These are phyloP conservation scores for Rhodotorula sp. DNA, from an alignment of 1,284 basidiomycete species.

Conservation along the genomic window DNA sequence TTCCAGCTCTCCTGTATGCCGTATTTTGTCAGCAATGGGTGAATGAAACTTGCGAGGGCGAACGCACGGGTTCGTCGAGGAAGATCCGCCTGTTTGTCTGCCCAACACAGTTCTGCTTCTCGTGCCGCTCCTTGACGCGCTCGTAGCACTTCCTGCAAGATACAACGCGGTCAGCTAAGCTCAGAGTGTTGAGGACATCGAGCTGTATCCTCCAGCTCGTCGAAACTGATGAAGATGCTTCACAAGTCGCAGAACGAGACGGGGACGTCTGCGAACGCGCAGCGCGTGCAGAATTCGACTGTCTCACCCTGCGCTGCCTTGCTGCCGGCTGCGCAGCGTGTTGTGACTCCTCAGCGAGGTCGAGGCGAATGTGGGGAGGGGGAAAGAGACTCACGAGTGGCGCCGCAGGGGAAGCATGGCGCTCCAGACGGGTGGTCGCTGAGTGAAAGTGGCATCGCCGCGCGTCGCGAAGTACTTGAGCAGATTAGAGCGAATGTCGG, in stretches of 20 bases:
- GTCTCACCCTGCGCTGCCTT: no score
- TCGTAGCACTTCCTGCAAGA: slow-evolving; percentile 1
- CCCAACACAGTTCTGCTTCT: slow-evolving; percentile 1
- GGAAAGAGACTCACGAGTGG: no score
- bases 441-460: no score
- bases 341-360: no score
- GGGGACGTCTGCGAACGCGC: background rate
- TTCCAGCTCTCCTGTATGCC: background rate
- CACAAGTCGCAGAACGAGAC: slow-evolving; percentile 2
- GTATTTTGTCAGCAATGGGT: no score
- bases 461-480: background rate
- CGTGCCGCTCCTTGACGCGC: background rate
- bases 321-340: no score
- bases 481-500: background rate
- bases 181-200: background rate
- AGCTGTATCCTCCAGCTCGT: background rate
- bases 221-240: no score
- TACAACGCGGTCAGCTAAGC: background rate
- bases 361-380: no score
- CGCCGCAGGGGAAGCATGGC: no score
- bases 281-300: background rate
- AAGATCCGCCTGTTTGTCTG: background rate
- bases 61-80: background rate
- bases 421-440: no score
- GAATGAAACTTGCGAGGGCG: no score